Base-by-base conservation (phyloP, 2,329 filamentous ascomycete genomes). In the Botryosphaeria dothidea region DNA sequence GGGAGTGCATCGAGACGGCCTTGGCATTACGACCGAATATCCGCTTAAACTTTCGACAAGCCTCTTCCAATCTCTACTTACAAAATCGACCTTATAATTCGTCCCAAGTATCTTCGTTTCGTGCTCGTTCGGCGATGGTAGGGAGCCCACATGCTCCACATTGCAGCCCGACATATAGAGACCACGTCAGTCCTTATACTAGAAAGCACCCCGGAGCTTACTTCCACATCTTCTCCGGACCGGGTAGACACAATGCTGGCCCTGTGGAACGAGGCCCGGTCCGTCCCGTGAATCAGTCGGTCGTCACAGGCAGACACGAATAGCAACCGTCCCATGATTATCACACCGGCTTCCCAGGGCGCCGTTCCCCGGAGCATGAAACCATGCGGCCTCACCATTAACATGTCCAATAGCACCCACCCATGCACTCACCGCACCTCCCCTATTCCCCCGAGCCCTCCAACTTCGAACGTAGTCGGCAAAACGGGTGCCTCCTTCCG, bases 401-500 rank as follows among this genome's bases (percentile, higher is more conserved):
- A 41, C 17, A 17, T 41, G 17, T 17, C 38, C 17, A 15, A 15
- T 41, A 4, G 2, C 17, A 15, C 17, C 17, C 17, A 41, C 38
- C 38, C 38, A 15, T 13, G 1, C 38, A 13, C 17, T 41, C 38
- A 41, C 38, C 38, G 38, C 38, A 15, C 9, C 11, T 17, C 15
- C 38, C 38, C 38, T 17, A 15, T 15, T 41, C 17, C 3, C 38
- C 17, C 15, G 5, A 31, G 4, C 2, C 25, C 2, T n/a, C 7
- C 48, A 51, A 51, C 48, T 51, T 51, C 27, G 27, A 51, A 51
- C 48, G n/a, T 29, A 19, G 48, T 51, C 48, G 48, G 48, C 48
- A 51, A n/a, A 9, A 17, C 48, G 48, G 48, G 15, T 19, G 27
- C 17, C 17, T 51, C 48, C 13, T 51, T 51, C 48, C 48, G 48